Conservation (phyloP, 108 stramenopile genomes). For the Schizochytrium sp. region DNA sequence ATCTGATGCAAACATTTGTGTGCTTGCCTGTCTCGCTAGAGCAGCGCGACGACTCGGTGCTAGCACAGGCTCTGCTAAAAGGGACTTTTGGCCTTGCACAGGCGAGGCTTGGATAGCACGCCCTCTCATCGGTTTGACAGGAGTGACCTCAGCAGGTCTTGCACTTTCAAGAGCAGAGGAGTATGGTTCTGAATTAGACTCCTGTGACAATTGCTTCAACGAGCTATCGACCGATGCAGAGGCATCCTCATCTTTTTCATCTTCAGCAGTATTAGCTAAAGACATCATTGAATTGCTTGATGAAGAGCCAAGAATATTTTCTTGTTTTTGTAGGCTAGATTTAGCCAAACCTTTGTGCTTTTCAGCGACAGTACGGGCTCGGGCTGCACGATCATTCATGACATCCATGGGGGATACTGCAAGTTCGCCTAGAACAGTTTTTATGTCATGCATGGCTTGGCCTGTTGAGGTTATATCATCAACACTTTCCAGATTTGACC, state of each 20-base stretch:
- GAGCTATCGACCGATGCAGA: too few relatives aligned
- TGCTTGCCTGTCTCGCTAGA: slow-evolving; percentile 32
- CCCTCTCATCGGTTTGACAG: neutral
- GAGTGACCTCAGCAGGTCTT: neutral
- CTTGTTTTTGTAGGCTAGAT: too few relatives aligned
- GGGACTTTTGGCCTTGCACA: slow-evolving; percentile 29
- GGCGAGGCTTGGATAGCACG: neutral
- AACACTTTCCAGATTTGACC: slow-evolving; percentile 33
- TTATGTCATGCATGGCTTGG: slow-evolving; percentile 49
- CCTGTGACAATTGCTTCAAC: too few relatives aligned
- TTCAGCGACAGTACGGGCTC: neutral
- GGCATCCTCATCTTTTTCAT: neutral
- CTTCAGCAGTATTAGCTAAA: neutral
- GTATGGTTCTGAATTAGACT: neutral
- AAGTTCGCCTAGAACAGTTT: slow-evolving; percentile 21
- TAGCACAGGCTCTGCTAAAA: slow-evolving; percentile 37
- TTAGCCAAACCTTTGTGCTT: too few relatives aligned
- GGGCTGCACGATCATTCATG: neutral
- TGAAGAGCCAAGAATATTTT: too few relatives aligned
- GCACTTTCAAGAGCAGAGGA: neutral
- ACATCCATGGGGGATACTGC: slow-evolving; percentile 34
- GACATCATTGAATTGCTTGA: too few relatives aligned
- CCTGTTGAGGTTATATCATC: slow-evolving; percentile 31
- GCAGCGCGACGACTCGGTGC: slow-evolving; percentile 3
- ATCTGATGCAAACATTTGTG: slow-evolving; percentile 35